phyloP scores from a whole-genome alignment of 106 monocot species.

The Allium fistulosum region DNA sequence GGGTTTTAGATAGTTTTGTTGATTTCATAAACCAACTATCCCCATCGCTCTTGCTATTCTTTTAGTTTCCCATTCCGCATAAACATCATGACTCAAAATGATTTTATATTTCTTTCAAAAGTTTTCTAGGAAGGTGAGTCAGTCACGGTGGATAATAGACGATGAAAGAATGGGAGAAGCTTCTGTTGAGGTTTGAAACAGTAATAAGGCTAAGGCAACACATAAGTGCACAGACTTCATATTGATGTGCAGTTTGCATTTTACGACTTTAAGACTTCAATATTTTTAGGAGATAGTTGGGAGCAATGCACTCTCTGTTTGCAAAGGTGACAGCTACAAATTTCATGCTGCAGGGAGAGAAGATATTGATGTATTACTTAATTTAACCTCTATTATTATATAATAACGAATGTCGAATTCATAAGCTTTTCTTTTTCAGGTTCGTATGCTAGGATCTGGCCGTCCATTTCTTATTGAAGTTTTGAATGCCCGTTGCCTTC shows the following conservation, averaged over 20 bases:
- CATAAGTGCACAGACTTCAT: not conserved
- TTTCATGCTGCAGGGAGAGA: constrained; percentile 99
- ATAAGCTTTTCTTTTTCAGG: constrained; percentile 34
- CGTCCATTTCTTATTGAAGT: constrained; percentile 94
- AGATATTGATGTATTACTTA: constrained; percentile 84
- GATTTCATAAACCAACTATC: no score
- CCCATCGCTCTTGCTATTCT: no score
- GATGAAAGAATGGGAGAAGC: constrained; percentile 99
- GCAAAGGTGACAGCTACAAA: constrained; percentile 85
- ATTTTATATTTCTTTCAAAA: constrained; percentile 14
- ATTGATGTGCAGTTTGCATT: not conserved
- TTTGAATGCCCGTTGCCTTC: constrained; percentile 56
- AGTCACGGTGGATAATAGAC: constrained; percentile 96
- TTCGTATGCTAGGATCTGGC: constrained; percentile 95
- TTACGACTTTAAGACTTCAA: not conserved
- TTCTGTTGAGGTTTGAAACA: constrained; percentile 79
- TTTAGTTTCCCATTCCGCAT: no score
- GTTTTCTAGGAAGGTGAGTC: constrained; percentile 94
- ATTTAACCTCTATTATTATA: not conserved
- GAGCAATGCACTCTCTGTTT: constrained; percentile 35
- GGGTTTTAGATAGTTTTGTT: no score
- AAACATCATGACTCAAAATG: no score
- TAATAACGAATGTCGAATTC: constrained; percentile 1
- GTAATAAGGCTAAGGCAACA: not conserved
- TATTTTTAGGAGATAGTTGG: constrained; percentile 82